Base-by-base conservation (phyloP, 345 rosid genomes). In the Pistacia vera region DNA sequence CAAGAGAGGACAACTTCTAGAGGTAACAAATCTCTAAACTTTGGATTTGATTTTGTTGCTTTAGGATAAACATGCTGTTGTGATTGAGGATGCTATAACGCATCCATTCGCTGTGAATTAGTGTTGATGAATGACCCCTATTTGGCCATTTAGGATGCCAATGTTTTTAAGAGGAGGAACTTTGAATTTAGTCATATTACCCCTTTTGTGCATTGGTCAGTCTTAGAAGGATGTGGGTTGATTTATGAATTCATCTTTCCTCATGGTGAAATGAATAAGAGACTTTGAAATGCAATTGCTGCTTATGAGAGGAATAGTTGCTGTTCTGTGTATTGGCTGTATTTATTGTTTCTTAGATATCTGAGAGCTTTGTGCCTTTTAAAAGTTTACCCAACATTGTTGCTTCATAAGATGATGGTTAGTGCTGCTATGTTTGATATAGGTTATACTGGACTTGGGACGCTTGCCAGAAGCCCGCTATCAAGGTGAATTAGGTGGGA, bases 381-480 rank as follows among this genome's bases (percentile, higher is more conserved):
- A 2, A 36, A 36, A 5, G 28, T n/a, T n/a, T 57, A 57, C 8
- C 22, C 4, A 44, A 18, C 44, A 14, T 22, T 66, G 28, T 11
- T 67, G 25, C 46, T 4, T 22, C n/a, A 30, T 49, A 49, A 33
- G 63, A 70, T 25, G 57, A 44, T 72, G 44, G 44, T 61, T 2
- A 18, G 33, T 52, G 16, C 22, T 48, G 49, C 59, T 52, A 35
- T 38, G 30, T 52, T n/a, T 16, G 46, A 10, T 18, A 20, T 60
- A 87, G 92, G 91, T 91, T 59, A 63, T 83, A 52, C 62, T 89
- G 81, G 95, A 88, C 77, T 76, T 89, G 52, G 95, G 90, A 20
- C 88, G 87, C 70, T 81, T 88, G 71, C 91, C 91, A 16, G 89
- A 85, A 73, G 95, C 95, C 67, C 90, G 88, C 56, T 89, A 85